Conservation (phyloP, 495 filamentous ascomycete genomes). For the Clavariopsis aquatica region DNA sequence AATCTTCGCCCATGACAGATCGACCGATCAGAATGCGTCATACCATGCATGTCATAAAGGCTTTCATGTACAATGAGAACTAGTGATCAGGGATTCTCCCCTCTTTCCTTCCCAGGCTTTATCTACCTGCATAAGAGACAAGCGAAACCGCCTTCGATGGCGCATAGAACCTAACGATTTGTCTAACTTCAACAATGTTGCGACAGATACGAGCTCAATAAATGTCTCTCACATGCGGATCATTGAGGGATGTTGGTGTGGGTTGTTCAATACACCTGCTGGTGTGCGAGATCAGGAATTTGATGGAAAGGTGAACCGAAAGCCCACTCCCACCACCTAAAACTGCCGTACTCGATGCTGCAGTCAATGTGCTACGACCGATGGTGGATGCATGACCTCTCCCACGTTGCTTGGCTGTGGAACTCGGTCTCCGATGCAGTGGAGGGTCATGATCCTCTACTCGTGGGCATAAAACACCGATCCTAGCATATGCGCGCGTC, state of each 20-base stretch:
- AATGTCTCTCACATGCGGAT: neutral
- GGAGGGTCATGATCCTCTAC: too few species aligned
- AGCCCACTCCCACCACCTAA: too few species aligned
- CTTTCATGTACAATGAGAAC: neutral
- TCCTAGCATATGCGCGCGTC: too few species aligned
- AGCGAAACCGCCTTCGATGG: neutral
- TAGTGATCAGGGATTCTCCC: neutral
- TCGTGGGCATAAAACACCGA: too few species aligned
- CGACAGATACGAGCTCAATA: neutral
- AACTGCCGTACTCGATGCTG: too few species aligned
- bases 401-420: too few species aligned
- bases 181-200: neutral
- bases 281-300: too few species aligned
- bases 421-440: too few species aligned
- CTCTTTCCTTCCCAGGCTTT: neutral
- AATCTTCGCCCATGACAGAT: neutral
- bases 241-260: neutral
- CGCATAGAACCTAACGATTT: too few species aligned
- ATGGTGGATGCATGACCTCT: too few species aligned
- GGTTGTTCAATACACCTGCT: neutral
- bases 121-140: neutral
- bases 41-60: slow-evolving; percentile 13
- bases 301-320: too few species aligned
- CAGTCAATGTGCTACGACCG: too few species aligned
- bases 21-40: slow-evolving; percentile 19